Base-by-base conservation (phyloP, 768 basidiomycete genomes). In the Gymnopilus junonius region DNA sequence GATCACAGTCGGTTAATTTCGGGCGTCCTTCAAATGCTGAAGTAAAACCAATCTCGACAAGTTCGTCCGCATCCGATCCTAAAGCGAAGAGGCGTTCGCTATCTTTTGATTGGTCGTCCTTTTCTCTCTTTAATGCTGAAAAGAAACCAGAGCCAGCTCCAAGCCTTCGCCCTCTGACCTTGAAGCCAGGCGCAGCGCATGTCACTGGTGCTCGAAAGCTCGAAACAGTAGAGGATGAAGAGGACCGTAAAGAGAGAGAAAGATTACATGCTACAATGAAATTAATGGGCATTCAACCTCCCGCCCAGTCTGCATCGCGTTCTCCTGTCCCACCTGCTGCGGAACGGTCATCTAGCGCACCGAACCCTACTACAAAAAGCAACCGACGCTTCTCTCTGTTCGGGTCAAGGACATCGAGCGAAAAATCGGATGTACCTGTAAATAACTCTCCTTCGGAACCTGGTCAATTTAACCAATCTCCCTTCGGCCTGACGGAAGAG, bases 251-350 rank as follows among this genome's bases (percentile, higher is more conserved):
- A 65, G 95, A 97, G 76, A 82, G 96, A 59, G 95, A 95, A 73
- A 86, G 95, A 15, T 81, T 98, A 58, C 84, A 91, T 66, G 94
- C 94, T 15, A 94, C 94, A 27, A 92, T 99, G 92, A 93, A 94
- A 73, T 79, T 97, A 29, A 94, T 96, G 90, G 97, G 97, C 4
- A 93, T 97, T 63, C 88, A 91, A 74, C 87, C 89, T 31, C 73
- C 79, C n/a, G 70, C 81, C 5, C 77, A 83, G 14, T 75, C 84
- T n/a, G 71, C 80, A 2, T 64, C 74, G 58, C 69, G 72, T 60
- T 68, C 78, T 39, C 73, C 74, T 23, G 39, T 72, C 40, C 72
- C 73, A 54, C 69, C 75, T 21, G 63, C 69, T 14, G 65, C 78
- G 43, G 68, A 76, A 63, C 69, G 69, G 48, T 55, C 75, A 59